These are phyloP conservation scores for Eutypella sp. DNA, from an alignment of 2,329 filamentous ascomycete genomes.

Conservation along the genomic window DNA sequence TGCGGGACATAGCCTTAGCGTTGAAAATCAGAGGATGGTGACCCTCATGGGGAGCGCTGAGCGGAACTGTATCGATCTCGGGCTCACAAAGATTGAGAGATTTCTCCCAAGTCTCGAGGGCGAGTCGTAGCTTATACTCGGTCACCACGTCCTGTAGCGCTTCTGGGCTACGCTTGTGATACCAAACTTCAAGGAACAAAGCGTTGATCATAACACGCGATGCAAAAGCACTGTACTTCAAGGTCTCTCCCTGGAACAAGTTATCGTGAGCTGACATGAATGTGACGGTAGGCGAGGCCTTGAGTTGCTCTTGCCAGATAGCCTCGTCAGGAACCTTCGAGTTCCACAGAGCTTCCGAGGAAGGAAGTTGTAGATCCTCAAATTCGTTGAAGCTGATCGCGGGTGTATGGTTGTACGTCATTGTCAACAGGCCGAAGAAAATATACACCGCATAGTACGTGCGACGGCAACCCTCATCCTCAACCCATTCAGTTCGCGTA, in stretches of 20 bases:
- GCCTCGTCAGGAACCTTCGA: conserved; percentile 72
- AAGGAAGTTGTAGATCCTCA: conserved; percentile 85
- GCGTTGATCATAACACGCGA: conserved; percentile 99
- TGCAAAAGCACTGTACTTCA: conserved; percentile 92
- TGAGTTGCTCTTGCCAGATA: conserved; percentile 77
- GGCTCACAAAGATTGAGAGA: conserved; percentile 91
- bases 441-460: conserved; percentile 99
- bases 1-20: conserved; percentile 93
- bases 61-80: conserved; percentile 79
- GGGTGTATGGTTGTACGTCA: conserved; percentile 97
- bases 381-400: conserved; percentile 99
- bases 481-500: conserved; percentile 85
- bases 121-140: conserved; percentile 93
- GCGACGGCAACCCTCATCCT: conserved; percentile 91
- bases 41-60: conserved; percentile 94
- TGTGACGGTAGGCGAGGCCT: conserved; percentile 67
- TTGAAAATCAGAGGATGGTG: conserved; percentile 91
- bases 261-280: conserved; percentile 94
- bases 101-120: conserved; percentile 98
- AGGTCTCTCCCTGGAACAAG: conserved; percentile 85
- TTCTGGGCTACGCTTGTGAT: conserved; percentile 97
- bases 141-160: conserved; percentile 95
- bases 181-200: conserved; percentile 97
- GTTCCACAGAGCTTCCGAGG: conserved; percentile 93
- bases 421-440: conserved; percentile 90